Evolutionary conservation across 2,329 filamentous ascomycete species (phyloP), one percentile per base, ranked within the genome.

Genomic region (Cladophialophora yegresii): DNA sequence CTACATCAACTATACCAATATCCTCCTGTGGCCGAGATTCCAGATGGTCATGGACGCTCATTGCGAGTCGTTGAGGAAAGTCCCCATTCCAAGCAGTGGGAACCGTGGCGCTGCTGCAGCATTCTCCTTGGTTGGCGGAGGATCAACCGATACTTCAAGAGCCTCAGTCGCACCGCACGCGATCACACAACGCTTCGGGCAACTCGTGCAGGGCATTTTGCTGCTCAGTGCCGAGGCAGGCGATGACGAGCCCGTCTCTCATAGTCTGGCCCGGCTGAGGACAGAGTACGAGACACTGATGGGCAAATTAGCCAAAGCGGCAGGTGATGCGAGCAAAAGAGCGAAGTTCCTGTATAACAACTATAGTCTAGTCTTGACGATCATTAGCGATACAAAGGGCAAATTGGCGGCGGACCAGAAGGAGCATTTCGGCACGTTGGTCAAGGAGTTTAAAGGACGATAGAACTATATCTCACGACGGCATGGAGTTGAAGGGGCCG

Each of bases 1-100:
- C 45, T 99, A 99, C 75, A 89, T 97, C 74, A 99, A 99, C 75
- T 93, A 87, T 53, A 96, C 92, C 4, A 93, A 90, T 73, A 99
- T 99, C 92, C 85, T 95, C 2, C 85, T 99, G 5, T 99, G 95
- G 95, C 95, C 95, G 7, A 89, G 93, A 28, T 90, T 99, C 72
- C 96, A 99, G 77, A 86, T 91, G 62, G 88, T 96, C 71, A 96
- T 99, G 87, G 93, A 96, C 75, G 84, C 89, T 61, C 95, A 99
- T 75, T 92, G 90, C 78, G 92, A 96, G 60, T 96, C 91, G 0
- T 84, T 99, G 40, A 89, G 89, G 58, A 84, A 82, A 65, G 77
- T 82, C 53, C 81, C 83, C 1, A 76, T 76, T 2, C 57, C 57
- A 12, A 40, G 28, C 45, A 77, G 78, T n/a, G 56, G 76, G 1